A percentile compares a stretch with the other conserved stretches of the same genome.
Conservation (phyloP, 2,329 filamentous ascomycete genomes). For the Didymella arachidicola region DNA sequence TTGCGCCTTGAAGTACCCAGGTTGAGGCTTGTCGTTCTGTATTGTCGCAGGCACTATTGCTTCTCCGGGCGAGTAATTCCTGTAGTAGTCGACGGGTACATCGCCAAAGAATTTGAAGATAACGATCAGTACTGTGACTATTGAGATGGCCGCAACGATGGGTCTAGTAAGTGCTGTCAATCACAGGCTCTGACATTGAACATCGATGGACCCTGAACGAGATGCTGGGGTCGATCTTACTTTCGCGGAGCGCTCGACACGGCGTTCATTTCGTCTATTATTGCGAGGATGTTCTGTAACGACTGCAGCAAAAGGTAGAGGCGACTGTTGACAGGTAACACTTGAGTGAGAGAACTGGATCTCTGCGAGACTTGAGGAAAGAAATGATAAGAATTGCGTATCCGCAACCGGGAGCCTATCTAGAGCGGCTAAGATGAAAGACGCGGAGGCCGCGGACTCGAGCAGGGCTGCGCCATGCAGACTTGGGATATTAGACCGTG, state of each 20-base stretch:
- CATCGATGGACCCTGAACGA: background rate
- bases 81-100: conserved; percentile 37
- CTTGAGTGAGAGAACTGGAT: conserved; percentile 3
- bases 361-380: conserved; percentile 16
- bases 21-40: conserved; percentile 38
- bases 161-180: conserved; percentile 23
- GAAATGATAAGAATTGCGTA: conserved; percentile 15
- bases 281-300: conserved; percentile 11
- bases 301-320: conserved; percentile 11
- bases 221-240: conserved; percentile 4
- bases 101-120: conserved; percentile 39
- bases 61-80: conserved; percentile 34
- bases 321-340: conserved; percentile 7
- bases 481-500: conserved; percentile 12
- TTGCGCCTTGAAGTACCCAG: conserved; percentile 42
- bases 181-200: background rate
- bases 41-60: conserved; percentile 23
- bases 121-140: conserved; percentile 32
- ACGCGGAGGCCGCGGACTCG: conserved; percentile 6
- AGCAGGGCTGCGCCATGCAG: conserved; percentile 19
- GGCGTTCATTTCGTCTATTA: conserved; percentile 12
- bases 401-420: conserved; percentile 18
- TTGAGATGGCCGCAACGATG: conserved; percentile 31
- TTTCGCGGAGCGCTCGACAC: conserved; percentile 15
- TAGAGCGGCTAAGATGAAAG: conserved; percentile 15